Evolutionary conservation across 2,329 filamentous ascomycete genomes (phyloP).

Genomic region (Ramularia endophylla): DNA sequence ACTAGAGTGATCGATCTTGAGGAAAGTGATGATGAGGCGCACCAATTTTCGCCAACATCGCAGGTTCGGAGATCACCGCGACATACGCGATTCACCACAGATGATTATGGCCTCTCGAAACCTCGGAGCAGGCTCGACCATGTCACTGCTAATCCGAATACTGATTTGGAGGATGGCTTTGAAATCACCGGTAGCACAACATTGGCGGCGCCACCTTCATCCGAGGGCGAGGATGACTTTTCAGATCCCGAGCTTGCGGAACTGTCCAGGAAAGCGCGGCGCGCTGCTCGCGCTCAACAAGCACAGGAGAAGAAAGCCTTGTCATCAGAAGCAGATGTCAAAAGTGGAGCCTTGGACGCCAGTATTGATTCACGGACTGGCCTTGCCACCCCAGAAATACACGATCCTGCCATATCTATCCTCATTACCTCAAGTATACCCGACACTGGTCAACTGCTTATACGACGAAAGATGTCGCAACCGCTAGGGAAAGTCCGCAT

Average conservation of each 20-base stretch:
- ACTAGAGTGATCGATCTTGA: conserved; percentile 3
- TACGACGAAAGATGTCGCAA: conserved; percentile 62
- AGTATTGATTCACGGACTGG: not conserved
- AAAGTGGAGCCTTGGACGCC: no score
- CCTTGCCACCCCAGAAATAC: conserved; percentile 18
- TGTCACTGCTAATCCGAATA: conserved; percentile 10
- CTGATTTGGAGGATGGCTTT: conserved; percentile 18
- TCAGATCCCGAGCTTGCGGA: conserved; percentile 37
- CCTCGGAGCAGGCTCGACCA: conserved; percentile 3
- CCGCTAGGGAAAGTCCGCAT: conserved; percentile 60
- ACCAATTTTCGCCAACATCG: not conserved
- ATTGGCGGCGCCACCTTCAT: conserved; percentile 1
- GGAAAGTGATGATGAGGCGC: conserved; percentile 13
- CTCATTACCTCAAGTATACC: conserved; percentile 64
- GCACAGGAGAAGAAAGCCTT: conserved; percentile 4
- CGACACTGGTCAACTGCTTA: conserved; percentile 54
- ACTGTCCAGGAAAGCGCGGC: conserved; percentile 38
- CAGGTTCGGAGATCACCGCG: conserved; percentile 11
- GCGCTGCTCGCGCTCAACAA: conserved; percentile 14
- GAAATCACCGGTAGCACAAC: conserved; percentile 4
- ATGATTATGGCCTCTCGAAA: conserved; percentile 5
- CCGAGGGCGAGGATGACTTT: conserved; percentile 32
- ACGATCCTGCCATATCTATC: conserved; percentile 54
- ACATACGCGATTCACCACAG: conserved; percentile 11
- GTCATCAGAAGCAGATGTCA: conserved; percentile 6